phyloP scores from a whole-genome alignment of 192 early-diverging fungal species.

The Backusella australiensis region DNA sequence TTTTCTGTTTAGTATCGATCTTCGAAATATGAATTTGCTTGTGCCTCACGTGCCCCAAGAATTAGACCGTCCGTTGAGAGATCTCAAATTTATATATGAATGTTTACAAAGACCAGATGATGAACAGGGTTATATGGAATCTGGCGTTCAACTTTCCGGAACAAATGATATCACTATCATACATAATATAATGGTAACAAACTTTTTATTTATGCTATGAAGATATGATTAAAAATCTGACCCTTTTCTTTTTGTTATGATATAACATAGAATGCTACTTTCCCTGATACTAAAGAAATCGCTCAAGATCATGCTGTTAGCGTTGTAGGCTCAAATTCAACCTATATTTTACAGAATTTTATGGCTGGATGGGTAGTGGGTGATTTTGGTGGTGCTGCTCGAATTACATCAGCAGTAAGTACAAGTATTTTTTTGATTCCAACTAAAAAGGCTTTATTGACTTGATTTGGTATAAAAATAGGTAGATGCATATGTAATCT shows the following conservation, averaged over 20 bases:
- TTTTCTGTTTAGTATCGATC: conserved; percentile 18
- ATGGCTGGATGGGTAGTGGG: conserved; percentile 27
- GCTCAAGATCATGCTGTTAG: conserved; percentile 31
- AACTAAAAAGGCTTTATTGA: not conserved
- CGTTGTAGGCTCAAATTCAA: conserved; percentile 21
- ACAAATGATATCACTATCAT: conserved; percentile 27
- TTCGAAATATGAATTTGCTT: conserved; percentile 13
- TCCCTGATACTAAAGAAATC: conserved; percentile 18
- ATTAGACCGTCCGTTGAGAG: not conserved
- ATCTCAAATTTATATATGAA: not conserved
- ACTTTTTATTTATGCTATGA: not conserved
- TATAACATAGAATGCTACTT: conserved; percentile 26
- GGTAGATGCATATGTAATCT: conserved; percentile 23
- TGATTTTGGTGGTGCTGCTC: conserved; percentile 27
- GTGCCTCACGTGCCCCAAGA: not conserved
- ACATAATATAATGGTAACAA: conserved; percentile 24
- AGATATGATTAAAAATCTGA: not conserved
- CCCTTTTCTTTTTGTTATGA: not conserved
- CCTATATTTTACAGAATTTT: conserved; percentile 28
- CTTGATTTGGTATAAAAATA: not conserved
- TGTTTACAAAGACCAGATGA: conserved; percentile 10
- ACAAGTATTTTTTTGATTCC: not conserved
- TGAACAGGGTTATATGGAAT: conserved; percentile 27
- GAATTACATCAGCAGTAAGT: conserved; percentile 32
- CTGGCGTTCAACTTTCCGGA: conserved; percentile 18